Evolutionary conservation across 495 filamentous ascomycete genomes (phyloP).

Genomic region (Parmelia sp.): DNA sequence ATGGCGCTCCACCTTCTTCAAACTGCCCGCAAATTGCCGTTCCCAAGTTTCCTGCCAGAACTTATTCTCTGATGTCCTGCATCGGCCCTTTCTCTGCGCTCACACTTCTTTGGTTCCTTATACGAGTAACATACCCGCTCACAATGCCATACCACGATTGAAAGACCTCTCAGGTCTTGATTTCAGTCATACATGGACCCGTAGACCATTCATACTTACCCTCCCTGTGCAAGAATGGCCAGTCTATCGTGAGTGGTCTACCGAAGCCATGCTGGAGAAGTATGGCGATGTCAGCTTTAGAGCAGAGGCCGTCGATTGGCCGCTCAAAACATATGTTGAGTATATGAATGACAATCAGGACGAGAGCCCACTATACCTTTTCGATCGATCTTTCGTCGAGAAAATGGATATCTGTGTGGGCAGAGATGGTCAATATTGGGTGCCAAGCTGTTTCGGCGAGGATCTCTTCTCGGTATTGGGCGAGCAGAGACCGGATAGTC

Average conservation of each 20-base stretch:
- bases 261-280: slow-evolving; percentile 52
- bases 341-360: slow-evolving; percentile 82
- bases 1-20: slow-evolving; percentile 77
- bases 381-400: slow-evolving; percentile 78
- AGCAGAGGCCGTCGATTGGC: slow-evolving; percentile 93
- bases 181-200: slow-evolving; percentile 69
- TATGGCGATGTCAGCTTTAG: slow-evolving; percentile 68
- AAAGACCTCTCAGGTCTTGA: slow-evolving; percentile 61
- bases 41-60: slow-evolving; percentile 60
- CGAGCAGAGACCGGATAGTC: slow-evolving; percentile 71
- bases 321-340: slow-evolving; percentile 65
- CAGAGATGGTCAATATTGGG: slow-evolving; percentile 62
- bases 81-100: slow-evolving; percentile 87
- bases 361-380: slow-evolving; percentile 89
- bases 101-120: slow-evolving; percentile 63
- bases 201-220: slow-evolving; percentile 83
- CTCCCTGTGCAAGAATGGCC: slow-evolving; percentile 80
- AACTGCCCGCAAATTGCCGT: slow-evolving; percentile 45
- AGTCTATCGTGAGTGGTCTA: slow-evolving; percentile 66
- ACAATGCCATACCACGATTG: slow-evolving; percentile 68
- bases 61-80: slow-evolving; percentile 86
- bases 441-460: slow-evolving; percentile 80
- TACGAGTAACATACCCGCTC: slow-evolving; percentile 59
- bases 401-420: slow-evolving; percentile 74
- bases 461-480: slow-evolving; percentile 84